Percentiles rank a stretch among this genome's conserved stretches.
These are phyloP conservation scores for Aphanocladium album DNA, from an alignment of 2,329 filamentous ascomycete genomes.

Conservation along the genomic window DNA sequence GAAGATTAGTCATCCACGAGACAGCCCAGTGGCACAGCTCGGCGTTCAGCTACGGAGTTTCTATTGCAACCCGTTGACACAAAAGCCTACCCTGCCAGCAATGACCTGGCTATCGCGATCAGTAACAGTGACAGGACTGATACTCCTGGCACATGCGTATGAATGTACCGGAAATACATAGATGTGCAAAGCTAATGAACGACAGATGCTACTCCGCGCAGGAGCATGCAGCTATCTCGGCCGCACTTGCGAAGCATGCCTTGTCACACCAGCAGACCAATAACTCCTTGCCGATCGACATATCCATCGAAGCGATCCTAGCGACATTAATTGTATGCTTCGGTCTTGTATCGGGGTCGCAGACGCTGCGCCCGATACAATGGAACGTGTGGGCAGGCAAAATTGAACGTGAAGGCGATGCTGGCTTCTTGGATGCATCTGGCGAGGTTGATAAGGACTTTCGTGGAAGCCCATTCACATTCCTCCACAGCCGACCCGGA, in stretches of 20 bases:
- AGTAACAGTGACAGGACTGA: constrained; percentile 67
- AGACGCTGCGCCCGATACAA: constrained; percentile 76
- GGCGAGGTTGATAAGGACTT: constrained; percentile 66
- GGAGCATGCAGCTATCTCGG: constrained; percentile 76
- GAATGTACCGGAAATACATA: constrained; percentile 23
- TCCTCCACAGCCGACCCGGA: constrained; percentile 72
- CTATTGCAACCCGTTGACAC: background rate
- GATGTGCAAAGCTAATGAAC: background rate
- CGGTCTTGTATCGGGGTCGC: constrained; percentile 74
- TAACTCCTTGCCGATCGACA: constrained; percentile 70
- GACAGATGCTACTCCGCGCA: constrained; percentile 90
- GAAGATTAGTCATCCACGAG: no score
- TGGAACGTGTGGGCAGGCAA: constrained; percentile 79
- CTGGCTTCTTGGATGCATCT: constrained; percentile 49
- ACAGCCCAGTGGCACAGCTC: no score
- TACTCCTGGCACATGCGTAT: constrained; percentile 85
- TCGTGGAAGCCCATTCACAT: constrained; percentile 71
- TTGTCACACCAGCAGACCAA: constrained; percentile 36
- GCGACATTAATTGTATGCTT: constrained; percentile 76
- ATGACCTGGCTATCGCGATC: constrained; percentile 71
- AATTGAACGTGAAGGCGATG: constrained; percentile 70
- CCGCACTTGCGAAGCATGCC: constrained; percentile 43
- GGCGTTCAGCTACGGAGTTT: background rate
- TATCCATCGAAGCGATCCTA: constrained; percentile 77
- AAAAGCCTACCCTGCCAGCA: background rate